A percentile compares a stretch with the other conserved stretches of the same genome.
These are phyloP conservation scores for Raphanus sativus DNA, from an alignment of 345 rosid species.

Conservation along the genomic window DNA sequence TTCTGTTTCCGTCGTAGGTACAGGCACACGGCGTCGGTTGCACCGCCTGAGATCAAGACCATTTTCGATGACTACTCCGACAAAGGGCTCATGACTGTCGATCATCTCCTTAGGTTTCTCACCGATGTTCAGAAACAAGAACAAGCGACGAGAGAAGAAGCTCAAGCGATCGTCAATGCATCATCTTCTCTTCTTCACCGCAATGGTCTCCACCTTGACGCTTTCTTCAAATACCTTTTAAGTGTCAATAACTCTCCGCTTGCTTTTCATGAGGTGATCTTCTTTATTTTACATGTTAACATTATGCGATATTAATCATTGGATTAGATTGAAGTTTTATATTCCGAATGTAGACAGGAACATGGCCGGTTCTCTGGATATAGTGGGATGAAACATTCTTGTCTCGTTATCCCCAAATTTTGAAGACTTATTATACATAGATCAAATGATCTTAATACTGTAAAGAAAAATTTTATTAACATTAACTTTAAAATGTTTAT, in stretches of 20 bases:
- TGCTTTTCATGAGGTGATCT: conserved; percentile 47
- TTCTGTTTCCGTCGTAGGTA: conserved; percentile 62
- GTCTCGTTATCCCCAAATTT: background rate
- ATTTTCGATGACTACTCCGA: conserved; percentile 58
- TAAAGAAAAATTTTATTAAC: background rate
- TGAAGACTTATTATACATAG: background rate
- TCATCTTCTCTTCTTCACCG: conserved; percentile 50
- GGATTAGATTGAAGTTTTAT: background rate
- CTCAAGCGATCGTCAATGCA: conserved; percentile 54
- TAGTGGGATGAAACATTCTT: background rate
- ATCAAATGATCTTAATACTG: background rate
- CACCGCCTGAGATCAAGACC: conserved; percentile 57
- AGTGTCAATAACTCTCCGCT: conserved; percentile 54
- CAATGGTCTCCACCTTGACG: conserved; percentile 55
- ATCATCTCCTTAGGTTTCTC: conserved; percentile 57
- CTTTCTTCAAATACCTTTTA: conserved; percentile 63
- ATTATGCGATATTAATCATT: background rate
- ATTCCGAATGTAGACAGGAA: background rate
- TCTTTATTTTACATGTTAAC: background rate
- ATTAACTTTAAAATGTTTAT: background rate
- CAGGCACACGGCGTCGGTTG: conserved; percentile 51
- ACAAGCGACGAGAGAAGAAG: conserved; percentile 53
- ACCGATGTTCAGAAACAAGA: conserved; percentile 60
- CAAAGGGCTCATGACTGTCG: conserved; percentile 55
- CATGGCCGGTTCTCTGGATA: background rate